Percentiles rank a stretch among this genome's conserved stretches.
phyloP scores from a whole-genome alignment of 192 early-diverging fungal genomes.

The Podila clonocystis region DNA sequence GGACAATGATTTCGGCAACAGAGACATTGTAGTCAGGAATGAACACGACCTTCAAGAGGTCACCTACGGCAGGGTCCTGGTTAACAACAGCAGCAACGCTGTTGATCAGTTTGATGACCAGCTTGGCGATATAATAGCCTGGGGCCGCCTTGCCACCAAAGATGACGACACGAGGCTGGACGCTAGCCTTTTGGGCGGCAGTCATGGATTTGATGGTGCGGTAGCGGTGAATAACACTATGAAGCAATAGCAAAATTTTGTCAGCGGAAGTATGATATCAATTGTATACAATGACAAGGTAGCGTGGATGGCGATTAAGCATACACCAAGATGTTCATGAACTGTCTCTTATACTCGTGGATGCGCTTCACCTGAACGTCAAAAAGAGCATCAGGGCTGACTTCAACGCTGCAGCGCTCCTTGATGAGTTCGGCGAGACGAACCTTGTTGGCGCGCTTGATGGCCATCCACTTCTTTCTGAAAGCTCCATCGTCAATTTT shows the following conservation, averaged over 20 bases:
- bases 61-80: constrained; percentile 80
- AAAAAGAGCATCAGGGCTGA: constrained; percentile 91
- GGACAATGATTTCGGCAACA: constrained; percentile 94
- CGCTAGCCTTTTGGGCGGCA: constrained; percentile 68
- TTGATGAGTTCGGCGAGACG: constrained; percentile 89
- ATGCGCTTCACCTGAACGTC: constrained; percentile 99
- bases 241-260: neutral
- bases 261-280: neutral
- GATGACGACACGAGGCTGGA: constrained; percentile 88
- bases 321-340: constrained; percentile 94
- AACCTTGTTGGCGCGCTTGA: constrained; percentile 93
- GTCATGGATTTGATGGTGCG: constrained; percentile 83
- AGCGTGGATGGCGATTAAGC: neutral
- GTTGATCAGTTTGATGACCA: constrained; percentile 99
- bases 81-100: constrained; percentile 91
- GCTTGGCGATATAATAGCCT: constrained; percentile 98
- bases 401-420: constrained; percentile 70
- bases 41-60: constrained; percentile 94
- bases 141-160: constrained; percentile 98
- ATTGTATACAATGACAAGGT: neutral
- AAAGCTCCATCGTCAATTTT: constrained; percentile 74
- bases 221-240: constrained; percentile 93
- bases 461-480: constrained; percentile 86
- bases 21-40: constrained; percentile 99
- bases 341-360: constrained; percentile 99